Conservation (phyloP, 163 green algal species). For the Scenedesmus sp. region DNA sequence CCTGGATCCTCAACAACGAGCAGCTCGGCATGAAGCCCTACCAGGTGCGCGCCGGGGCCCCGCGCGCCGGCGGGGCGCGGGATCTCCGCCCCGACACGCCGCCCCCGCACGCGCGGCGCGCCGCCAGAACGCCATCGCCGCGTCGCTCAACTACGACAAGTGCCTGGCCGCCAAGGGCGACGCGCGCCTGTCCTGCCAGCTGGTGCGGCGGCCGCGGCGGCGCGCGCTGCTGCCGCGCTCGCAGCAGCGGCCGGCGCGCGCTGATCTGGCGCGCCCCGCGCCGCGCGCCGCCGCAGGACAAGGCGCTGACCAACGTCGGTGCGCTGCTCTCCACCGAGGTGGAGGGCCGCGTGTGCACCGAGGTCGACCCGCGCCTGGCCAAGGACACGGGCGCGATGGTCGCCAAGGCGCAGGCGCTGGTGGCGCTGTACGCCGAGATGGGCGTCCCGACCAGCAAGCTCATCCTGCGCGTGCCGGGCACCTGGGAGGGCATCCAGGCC, state of each 20-base stretch:
- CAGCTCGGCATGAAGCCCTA: slow-evolving; percentile 45
- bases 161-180: slow-evolving; percentile 30
- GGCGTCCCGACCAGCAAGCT: slow-evolving; percentile 53
- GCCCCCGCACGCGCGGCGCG: too few relatives aligned
- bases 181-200: neutral
- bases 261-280: too few relatives aligned
- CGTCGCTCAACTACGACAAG: slow-evolving; percentile 44
- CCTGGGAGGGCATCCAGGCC: slow-evolving; percentile 70
- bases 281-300: slow-evolving; percentile 51
- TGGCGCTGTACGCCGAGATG: slow-evolving; percentile 57
- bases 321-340: slow-evolving; percentile 51
- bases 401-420: slow-evolving; percentile 47
- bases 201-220: too few relatives aligned
- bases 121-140: slow-evolving; percentile 41
- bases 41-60: too few relatives aligned
- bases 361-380: slow-evolving; percentile 64
- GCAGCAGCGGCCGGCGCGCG: too few relatives aligned
- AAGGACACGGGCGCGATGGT: slow-evolving; percentile 61
- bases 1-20: slow-evolving; percentile 31
- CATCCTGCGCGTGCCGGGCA: slow-evolving; percentile 69
- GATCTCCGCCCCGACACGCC: too few relatives aligned
- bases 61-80: too few relatives aligned
- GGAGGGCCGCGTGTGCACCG: slow-evolving; percentile 64
- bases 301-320: slow-evolving; percentile 68
- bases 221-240: too few relatives aligned